A percentile compares a stretch with the other conserved stretches of the same genome.
phyloP scores from a whole-genome alignment of 805 yeast genomes.

The Starmera dryadoides region DNA sequence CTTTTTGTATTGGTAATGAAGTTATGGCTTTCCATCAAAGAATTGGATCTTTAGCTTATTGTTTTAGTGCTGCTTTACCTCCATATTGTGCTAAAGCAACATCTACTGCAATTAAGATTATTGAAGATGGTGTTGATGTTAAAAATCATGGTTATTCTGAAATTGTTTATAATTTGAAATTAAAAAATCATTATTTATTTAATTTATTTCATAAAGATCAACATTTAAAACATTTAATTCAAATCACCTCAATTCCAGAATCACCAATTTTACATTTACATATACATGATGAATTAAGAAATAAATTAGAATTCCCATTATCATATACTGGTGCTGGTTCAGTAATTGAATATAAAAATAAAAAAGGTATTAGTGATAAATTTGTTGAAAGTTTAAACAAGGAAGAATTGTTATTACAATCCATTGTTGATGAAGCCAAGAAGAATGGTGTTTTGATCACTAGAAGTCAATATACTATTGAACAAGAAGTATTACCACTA shows the following conservation, averaged over 20 bases:
- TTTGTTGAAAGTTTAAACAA: conserved; percentile 27
- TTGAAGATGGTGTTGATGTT: conserved; percentile 30
- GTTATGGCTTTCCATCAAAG: conserved; percentile 90
- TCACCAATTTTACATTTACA: conserved; percentile 70
- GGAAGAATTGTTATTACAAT: conserved; percentile 60
- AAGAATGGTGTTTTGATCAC: conserved; percentile 50
- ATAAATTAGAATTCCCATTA: conserved; percentile 36
- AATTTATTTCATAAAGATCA: conserved; percentile 32
- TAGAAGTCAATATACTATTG: conserved; percentile 55
- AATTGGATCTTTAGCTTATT: conserved; percentile 82
- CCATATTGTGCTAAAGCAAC: conserved; percentile 76
- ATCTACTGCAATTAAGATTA: conserved; percentile 43
- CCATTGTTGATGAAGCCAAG: conserved; percentile 52
- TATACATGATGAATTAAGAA: conserved; percentile 40
- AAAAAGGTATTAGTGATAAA: conserved; percentile 24
- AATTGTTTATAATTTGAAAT: conserved; percentile 26
- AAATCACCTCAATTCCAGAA: conserved; percentile 45
- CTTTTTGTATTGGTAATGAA: conserved; percentile 81
- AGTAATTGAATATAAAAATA: conserved; percentile 19
- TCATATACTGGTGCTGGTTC: conserved; percentile 23
- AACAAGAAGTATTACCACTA: conserved; percentile 68
- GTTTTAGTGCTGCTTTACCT: conserved; percentile 91
- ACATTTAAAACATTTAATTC: conserved; percentile 30
- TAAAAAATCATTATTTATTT: conserved; percentile 33
- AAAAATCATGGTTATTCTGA: conserved; percentile 29